Conservation (phyloP, 192 early-diverging fungal genomes). For the Bifiguratus adelaidae region DNA sequence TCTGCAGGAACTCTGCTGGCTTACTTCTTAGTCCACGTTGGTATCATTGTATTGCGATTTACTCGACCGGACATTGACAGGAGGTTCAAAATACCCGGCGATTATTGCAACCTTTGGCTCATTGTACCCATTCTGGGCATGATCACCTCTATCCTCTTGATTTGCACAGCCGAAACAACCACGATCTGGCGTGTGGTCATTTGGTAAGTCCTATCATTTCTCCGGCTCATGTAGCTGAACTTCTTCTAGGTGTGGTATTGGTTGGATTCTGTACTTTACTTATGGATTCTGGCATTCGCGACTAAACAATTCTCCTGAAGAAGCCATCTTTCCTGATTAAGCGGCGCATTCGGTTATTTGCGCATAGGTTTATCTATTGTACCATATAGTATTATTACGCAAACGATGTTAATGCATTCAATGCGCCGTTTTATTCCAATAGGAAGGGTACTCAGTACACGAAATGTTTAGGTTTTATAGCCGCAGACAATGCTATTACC, state of each 20-base stretch:
- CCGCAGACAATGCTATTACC: slow-evolving; percentile 7
- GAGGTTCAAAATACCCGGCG: slow-evolving; percentile 64
- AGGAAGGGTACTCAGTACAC: too few relatives aligned
- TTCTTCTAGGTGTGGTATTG: slow-evolving; percentile 69
- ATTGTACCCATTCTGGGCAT: slow-evolving; percentile 57
- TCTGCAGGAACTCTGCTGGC: slow-evolving; percentile 78
- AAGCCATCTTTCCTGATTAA: too few relatives aligned
- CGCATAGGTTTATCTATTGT: too few relatives aligned
- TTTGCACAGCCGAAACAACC: slow-evolving; percentile 51
- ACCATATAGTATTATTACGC: too few relatives aligned
- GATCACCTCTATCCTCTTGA: slow-evolving; percentile 42
- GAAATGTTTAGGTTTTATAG: too few relatives aligned
- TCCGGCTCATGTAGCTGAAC: slow-evolving; percentile 26
- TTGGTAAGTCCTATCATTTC: slow-evolving; percentile 23
- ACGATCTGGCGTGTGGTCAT: slow-evolving; percentile 60
- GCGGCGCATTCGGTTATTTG: too few relatives aligned
- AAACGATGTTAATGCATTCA: too few relatives aligned
- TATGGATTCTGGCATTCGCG: slow-evolving; percentile 61
- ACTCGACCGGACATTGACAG: slow-evolving; percentile 58
- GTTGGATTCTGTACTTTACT: slow-evolving; percentile 59
- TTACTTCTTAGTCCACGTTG: slow-evolving; percentile 75
- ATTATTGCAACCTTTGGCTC: slow-evolving; percentile 16
- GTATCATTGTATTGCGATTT: slow-evolving; percentile 63
- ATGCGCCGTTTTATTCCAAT: too few relatives aligned
- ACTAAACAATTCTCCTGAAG: too few relatives aligned